Evolutionary conservation across 164 flowering plant genomes (phyloP).

Genomic region (Aristolochia fimbriata): DNA sequence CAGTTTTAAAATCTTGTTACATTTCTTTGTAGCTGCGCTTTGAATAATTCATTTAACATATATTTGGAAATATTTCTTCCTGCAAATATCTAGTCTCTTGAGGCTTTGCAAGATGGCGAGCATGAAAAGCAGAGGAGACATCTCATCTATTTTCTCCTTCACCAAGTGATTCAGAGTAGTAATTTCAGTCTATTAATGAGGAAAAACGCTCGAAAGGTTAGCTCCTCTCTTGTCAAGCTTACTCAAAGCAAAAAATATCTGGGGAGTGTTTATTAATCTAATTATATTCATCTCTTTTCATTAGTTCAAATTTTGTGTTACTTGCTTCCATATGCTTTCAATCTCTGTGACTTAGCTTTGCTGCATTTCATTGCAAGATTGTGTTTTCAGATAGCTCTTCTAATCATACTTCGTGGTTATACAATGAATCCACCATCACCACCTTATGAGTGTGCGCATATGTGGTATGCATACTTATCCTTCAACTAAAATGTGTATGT

Average conservation of each 20-base stretch:
- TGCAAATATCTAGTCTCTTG: constrained; percentile 58
- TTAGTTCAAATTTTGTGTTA: not conserved
- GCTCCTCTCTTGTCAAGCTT: constrained; percentile 2
- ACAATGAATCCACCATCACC: constrained; percentile 91
- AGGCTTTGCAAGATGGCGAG: constrained; percentile 94
- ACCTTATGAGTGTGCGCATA: constrained; percentile 93
- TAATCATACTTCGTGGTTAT: constrained; percentile 76
- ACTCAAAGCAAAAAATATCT: no score
- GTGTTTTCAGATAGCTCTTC: constrained; percentile 76
- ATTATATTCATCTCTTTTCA: no score
- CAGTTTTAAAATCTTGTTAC: not conserved
- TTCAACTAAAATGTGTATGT: no score
- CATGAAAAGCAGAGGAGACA: constrained; percentile 88
- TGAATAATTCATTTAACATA: not conserved
- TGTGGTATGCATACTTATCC: constrained; percentile 44
- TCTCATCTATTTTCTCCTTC: constrained; percentile 83
- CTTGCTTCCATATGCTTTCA: not conserved
- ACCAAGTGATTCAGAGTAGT: constrained; percentile 86
- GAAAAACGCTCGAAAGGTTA: constrained; percentile 83
- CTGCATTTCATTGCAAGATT: constrained; percentile 26
- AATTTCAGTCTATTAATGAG: constrained; percentile 81
- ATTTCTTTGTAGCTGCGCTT: not conserved
- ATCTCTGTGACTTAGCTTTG: not conserved
- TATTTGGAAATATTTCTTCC: not conserved
- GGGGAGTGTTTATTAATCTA: no score